Evolutionary conservation across 306 rosid species (phyloP), one percentile per base, ranked within the genome.

Genomic region (Abrus precatorius): DNA sequence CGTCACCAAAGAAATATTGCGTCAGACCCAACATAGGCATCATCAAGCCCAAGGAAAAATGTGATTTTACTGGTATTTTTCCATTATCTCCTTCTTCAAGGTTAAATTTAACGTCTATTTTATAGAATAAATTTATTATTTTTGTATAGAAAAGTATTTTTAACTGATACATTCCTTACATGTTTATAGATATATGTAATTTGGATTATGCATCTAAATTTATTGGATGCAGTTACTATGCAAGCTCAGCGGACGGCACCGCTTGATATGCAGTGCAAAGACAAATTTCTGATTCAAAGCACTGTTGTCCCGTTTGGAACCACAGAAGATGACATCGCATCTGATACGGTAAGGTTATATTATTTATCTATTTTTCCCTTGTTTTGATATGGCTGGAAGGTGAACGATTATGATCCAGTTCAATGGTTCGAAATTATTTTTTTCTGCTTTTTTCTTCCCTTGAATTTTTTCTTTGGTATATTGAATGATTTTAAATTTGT

Each of bases 21-120:
- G 99, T 95, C 73, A 89, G 98, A 60, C 99, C 99, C 48, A 95
- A 95, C 78, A 77, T 85, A 10, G 98, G 99, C 83, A 67, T 95
- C 69, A 78, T 95, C 83, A 89, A 87, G 82, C 99, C 98, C 38
- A 86, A 82, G 36, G 86, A 80, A 61, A 88, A 70, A 60, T 79
- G 85, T 77, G 97, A 90, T 78, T 93, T 95, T 76, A 93, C 97
- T 76, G 99, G 99, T 95, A 71, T 84, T 45, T 79, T 66, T 13
- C 75, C 27, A 3, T 49, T 65, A 30, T 78, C 63, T 65, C 43
- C 28, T 32, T 45, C 9, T 48, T 78, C 76, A 47, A 27, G 3
- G 10, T 59, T 67, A 28, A 76, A 9, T 20, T 63, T 47, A 67
- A 27, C 8, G 2, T 55, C 65, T 20, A 20, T 20, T 20, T 20